These are phyloP conservation scores for Achaetomiella virescens DNA, from an alignment of 495 filamentous ascomycete species.

Conservation along the genomic window DNA sequence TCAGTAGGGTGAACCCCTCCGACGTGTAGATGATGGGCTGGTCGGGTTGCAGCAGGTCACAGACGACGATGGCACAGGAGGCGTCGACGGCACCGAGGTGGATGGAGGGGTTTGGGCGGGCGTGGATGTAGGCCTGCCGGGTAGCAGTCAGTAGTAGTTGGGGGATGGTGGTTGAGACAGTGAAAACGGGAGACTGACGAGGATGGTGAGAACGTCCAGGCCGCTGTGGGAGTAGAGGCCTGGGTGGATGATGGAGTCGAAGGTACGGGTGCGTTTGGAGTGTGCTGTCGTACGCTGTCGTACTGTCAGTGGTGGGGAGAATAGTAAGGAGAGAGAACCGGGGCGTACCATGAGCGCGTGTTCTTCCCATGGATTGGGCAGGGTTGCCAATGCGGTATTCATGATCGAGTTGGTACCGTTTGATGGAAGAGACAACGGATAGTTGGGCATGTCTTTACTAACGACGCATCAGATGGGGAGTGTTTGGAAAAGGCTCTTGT, in stretches of 20 bases:
- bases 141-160: background rate
- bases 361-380: conserved; percentile 26
- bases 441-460: too few species aligned
- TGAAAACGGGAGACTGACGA: conserved; percentile 29
- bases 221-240: conserved; percentile 44
- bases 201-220: conserved; percentile 43
- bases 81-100: conserved; percentile 43
- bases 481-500: too few species aligned
- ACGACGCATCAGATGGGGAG: too few species aligned
- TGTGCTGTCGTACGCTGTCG: background rate
- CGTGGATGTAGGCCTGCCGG: conserved; percentile 36
- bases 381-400: background rate
- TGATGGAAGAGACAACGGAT: background rate
- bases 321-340: background rate
- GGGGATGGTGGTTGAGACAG: too few species aligned
- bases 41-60: conserved; percentile 40
- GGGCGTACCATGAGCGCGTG: conserved; percentile 17
- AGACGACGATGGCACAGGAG: conserved; percentile 43
- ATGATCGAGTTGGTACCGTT: background rate
- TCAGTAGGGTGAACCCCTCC: conserved; percentile 37
- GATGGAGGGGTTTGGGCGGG: conserved; percentile 39
- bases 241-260: conserved; percentile 39
- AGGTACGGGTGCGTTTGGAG: conserved; percentile 5
- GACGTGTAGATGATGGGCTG: conserved; percentile 46
- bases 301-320: background rate